These are phyloP conservation scores for Daedaleopsis sinensis DNA, from an alignment of 768 basidiomycete species.

Conservation along the genomic window DNA sequence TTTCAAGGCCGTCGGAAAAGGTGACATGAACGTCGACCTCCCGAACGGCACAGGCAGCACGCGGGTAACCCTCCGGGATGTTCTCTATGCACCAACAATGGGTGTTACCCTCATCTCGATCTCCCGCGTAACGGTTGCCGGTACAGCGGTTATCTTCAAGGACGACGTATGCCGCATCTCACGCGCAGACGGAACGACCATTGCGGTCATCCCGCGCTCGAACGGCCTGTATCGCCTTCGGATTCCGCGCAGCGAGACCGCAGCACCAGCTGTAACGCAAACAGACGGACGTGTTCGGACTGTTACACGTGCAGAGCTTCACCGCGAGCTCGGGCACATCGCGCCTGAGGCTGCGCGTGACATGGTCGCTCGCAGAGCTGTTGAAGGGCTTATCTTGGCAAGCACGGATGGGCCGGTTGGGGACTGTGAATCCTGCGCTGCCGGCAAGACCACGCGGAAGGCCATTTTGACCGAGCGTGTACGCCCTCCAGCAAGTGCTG, in stretches of 20 bases:
- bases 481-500: slow-evolving; percentile 30
- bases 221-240: no score
- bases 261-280: not conserved
- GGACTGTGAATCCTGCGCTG: slow-evolving; percentile 47
- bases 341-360: slow-evolving; percentile 23
- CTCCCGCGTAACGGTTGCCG: slow-evolving; percentile 10
- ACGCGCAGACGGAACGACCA: not conserved
- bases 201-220: no score
- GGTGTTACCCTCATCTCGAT: slow-evolving; percentile 27
- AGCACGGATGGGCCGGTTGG: no score
- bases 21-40: slow-evolving; percentile 26
- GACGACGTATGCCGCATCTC: slow-evolving; percentile 16
- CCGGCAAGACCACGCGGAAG: slow-evolving; percentile 42
- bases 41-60: slow-evolving; percentile 18
- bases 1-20: slow-evolving; percentile 28
- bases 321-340: slow-evolving; percentile 40
- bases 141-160: slow-evolving; percentile 7
- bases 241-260: not conserved
- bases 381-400: slow-evolving; percentile 32
- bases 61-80: slow-evolving; percentile 17
- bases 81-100: slow-evolving; percentile 27
- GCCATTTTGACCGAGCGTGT: slow-evolving; percentile 29
- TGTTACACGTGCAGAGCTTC: no score
- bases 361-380: slow-evolving; percentile 32
- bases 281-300: not conserved